Percentiles rank a stretch among this genome's conserved stretches.
Evolutionary conservation across 345 rosid genomes (phyloP).

Genomic region (Pugionium dolabratum): DNA sequence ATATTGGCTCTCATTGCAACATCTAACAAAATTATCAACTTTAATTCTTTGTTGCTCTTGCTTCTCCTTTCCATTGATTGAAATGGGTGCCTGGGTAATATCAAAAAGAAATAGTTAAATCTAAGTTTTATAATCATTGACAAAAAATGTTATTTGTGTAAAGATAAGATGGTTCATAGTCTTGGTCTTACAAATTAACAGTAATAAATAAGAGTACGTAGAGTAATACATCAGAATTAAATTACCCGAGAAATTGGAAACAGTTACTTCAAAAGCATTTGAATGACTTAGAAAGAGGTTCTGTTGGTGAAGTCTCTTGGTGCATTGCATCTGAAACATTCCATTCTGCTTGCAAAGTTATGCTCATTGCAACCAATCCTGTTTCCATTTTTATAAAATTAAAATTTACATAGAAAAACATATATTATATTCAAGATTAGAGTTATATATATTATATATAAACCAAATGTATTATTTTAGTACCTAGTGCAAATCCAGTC

Average conservation of each 20-base stretch:
- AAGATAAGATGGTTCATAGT: background rate
- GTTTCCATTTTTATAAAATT: constrained; percentile 3
- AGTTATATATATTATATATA: background rate
- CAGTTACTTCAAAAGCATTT: constrained; percentile 27
- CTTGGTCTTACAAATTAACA: background rate
- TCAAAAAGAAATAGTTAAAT: background rate
- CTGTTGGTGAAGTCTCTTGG: constrained; percentile 64
- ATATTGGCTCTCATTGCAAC: constrained; percentile 40
- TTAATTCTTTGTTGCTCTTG: constrained; percentile 25
- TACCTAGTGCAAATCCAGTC: constrained; percentile 95
- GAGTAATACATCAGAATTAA: background rate
- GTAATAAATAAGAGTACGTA: too few relatives aligned
- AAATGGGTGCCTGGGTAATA: constrained; percentile 32
- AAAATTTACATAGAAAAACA: background rate
- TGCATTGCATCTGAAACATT: constrained; percentile 87
- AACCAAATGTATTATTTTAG: background rate
- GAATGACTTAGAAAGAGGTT: constrained; percentile 37
- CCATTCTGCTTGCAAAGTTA: constrained; percentile 90
- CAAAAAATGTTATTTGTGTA: too few relatives aligned
- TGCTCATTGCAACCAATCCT: constrained; percentile 86
- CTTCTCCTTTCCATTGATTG: constrained; percentile 35
- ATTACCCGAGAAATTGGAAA: constrained; percentile 38
- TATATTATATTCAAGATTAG: background rate
- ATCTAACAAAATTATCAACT: constrained; percentile 44
- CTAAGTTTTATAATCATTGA: background rate